Evolutionary conservation across 2,329 filamentous ascomycete genomes (phyloP).

Genomic region (Cordyceps pruinosa): DNA sequence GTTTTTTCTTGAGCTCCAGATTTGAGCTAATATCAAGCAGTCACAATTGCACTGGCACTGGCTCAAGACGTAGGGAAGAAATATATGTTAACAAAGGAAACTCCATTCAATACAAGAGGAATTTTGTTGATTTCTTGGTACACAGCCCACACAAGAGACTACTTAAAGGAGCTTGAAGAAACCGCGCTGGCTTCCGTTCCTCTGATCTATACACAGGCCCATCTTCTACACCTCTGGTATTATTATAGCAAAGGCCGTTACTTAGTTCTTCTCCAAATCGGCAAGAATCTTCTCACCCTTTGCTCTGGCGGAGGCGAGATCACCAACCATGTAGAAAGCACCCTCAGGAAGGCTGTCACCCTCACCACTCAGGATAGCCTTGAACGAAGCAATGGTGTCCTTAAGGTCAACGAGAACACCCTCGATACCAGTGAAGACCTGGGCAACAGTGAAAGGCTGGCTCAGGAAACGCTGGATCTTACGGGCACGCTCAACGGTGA

Average conservation of each 20-base stretch:
- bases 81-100: slow-evolving; percentile 19
- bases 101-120: slow-evolving; percentile 34
- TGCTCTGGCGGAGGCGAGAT: slow-evolving; percentile 82
- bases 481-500: slow-evolving; percentile 99
- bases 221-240: slow-evolving; percentile 28
- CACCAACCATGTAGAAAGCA: slow-evolving; percentile 97
- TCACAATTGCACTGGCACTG: neutral
- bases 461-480: slow-evolving; percentile 99
- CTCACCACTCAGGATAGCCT: slow-evolving; percentile 92
- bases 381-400: slow-evolving; percentile 96
- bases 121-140: slow-evolving; percentile 50
- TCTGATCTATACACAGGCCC: slow-evolving; percentile 53
- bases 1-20: no score
- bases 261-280: slow-evolving; percentile 67
- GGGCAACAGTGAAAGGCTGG: slow-evolving; percentile 90
- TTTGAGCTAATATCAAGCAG: neutral
- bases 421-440: slow-evolving; percentile 88
- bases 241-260: slow-evolving; percentile 27
- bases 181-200: slow-evolving; percentile 42
- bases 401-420: slow-evolving; percentile 96
- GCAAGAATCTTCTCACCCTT: slow-evolving; percentile 99
- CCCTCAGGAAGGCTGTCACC: slow-evolving; percentile 92
- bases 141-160: slow-evolving; percentile 55
- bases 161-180: slow-evolving; percentile 45
- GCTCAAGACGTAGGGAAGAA: neutral